Base-by-base conservation (phyloP, 2,329 filamentous ascomycete genomes). In the Colletotrichum tamarilloi region DNA sequence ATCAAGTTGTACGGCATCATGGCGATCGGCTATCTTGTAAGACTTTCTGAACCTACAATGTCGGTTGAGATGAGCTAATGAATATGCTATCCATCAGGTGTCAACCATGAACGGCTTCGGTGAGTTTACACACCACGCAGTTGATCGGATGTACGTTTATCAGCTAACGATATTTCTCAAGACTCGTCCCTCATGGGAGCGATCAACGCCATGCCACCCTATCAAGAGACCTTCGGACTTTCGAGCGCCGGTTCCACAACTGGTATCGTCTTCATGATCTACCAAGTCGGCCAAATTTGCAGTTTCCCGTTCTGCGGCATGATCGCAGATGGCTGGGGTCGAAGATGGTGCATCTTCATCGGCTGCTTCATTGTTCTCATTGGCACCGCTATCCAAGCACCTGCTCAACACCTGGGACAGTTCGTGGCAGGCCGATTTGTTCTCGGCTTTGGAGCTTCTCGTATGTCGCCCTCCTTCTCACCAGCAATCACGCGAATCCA, bases 371-470 rank as follows among this genome's bases (percentile, higher is more conserved):
- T 87, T 74, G 86, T 89, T 69, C 79, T 88, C 38, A 55, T 87
- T 53, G 87, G 87, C 12, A 85, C 85, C 2, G 83, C 86, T 64
- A 77, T 89, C 24, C 85, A 88, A 76, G 72, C 77, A 0, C 73
- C 77, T 1, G 75, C 87, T 42, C 77, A 84, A 59, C 83, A 81
- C 49, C 83, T 87, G 1, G 83, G 81, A 5, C 86, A 88, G 70
- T 91, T 92, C 12, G 55, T 75, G 2, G 74, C 60, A 5, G 74
- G 74, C 19, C 52, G 74, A 4, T 72, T 75, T 1, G 76, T 89
- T 8, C 83, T 89, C 5, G 88, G 87, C 1, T 88, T 89, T 60
- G 91, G 91, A 32, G 89, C 90, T 38, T 85, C 88, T 14, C 60
- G 67, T 70, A 49, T 30, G 67, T 52, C n/a, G 53, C 7, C 9